A percentile compares a stretch with the other conserved stretches of the same genome.
phyloP scores from a whole-genome alignment of 2,329 filamentous ascomycete species.

The Myriosclerotinia duriaeana region DNA sequence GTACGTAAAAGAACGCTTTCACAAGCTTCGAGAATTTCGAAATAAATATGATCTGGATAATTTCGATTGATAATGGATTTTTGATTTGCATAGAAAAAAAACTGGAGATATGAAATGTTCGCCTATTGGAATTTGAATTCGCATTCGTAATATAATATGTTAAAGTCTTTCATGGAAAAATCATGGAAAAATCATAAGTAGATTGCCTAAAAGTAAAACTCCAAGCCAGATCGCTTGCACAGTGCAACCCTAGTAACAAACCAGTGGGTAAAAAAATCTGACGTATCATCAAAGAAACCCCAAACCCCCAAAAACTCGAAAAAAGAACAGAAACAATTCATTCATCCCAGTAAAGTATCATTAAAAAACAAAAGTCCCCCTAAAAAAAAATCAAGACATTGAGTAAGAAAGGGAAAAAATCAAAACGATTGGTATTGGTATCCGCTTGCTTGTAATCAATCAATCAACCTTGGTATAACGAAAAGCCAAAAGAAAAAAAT shows the following conservation, averaged over 20 bases:
- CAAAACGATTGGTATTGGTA: slow-evolving; percentile 21
- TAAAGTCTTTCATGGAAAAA: neutral
- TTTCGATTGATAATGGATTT: no score
- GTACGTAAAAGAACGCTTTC: neutral
- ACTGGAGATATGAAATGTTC: no score
- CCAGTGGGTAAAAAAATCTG: neutral
- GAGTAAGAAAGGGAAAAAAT: neutral
- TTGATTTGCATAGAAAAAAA: no score
- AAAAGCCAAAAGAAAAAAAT: slow-evolving; percentile 4
- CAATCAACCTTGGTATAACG: slow-evolving; percentile 13
- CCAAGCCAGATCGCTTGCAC: slow-evolving; percentile 11
- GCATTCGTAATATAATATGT: neutral
- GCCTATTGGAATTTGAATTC: neutral
- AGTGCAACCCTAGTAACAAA: slow-evolving; percentile 3
- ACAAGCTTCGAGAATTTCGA: no score
- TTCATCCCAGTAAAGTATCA: neutral
- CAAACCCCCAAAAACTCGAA: neutral
- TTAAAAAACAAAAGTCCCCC: neutral
- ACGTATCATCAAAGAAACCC: neutral
- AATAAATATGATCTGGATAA: no score
- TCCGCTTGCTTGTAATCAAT: slow-evolving; percentile 20
- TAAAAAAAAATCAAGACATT: neutral
- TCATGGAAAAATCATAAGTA: neutral
- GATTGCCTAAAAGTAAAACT: slow-evolving; percentile 5
- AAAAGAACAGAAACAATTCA: neutral